Evolutionary conservation across 208 protist species (phyloP).

Genomic region (Crithidia mellificae): DNA sequence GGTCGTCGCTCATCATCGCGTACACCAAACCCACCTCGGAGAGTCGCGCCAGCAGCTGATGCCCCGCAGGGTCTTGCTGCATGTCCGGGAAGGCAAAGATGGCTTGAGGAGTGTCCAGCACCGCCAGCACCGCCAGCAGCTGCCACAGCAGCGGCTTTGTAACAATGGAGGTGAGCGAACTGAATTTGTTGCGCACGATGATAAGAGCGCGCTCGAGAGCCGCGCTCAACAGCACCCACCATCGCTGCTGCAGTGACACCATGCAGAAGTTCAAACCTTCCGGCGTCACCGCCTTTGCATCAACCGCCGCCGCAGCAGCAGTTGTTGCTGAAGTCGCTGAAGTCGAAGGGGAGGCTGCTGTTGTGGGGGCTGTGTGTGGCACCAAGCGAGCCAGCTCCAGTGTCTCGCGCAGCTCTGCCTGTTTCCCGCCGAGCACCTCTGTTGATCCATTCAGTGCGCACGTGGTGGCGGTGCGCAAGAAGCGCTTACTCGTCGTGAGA

Average conservation of each 20-base stretch:
- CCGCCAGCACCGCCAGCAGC: constrained; percentile 68
- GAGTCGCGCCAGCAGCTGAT: constrained; percentile 76
- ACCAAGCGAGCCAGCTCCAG: constrained; percentile 62
- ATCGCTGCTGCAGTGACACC: constrained; percentile 84
- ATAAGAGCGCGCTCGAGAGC: constrained; percentile 72
- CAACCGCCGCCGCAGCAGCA: not conserved
- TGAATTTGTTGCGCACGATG: constrained; percentile 20
- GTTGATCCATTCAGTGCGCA: constrained; percentile 70
- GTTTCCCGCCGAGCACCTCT: constrained; percentile 34
- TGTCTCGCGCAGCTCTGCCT: constrained; percentile 47
- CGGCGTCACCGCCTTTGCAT: constrained; percentile 41
- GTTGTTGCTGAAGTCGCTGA: not conserved
- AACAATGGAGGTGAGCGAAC: constrained; percentile 11
- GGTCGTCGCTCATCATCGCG: constrained; percentile 46
- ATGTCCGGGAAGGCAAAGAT: constrained; percentile 66
- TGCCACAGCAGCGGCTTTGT: constrained; percentile 67
- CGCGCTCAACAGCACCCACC: constrained; percentile 78
- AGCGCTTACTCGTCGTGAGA: constrained; percentile 49
- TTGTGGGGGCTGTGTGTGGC: constrained; percentile 19
- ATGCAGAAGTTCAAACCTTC: constrained; percentile 85
- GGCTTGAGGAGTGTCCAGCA: constrained; percentile 53
- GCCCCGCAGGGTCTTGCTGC: constrained; percentile 51
- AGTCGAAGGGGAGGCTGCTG: too few species aligned
- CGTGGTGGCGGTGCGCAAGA: constrained; percentile 57
- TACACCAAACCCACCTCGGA: constrained; percentile 83